Evolutionary conservation across 345 rosid genomes (phyloP), one percentile per base, ranked within the genome.

Genomic region (Camelina hispida): DNA sequence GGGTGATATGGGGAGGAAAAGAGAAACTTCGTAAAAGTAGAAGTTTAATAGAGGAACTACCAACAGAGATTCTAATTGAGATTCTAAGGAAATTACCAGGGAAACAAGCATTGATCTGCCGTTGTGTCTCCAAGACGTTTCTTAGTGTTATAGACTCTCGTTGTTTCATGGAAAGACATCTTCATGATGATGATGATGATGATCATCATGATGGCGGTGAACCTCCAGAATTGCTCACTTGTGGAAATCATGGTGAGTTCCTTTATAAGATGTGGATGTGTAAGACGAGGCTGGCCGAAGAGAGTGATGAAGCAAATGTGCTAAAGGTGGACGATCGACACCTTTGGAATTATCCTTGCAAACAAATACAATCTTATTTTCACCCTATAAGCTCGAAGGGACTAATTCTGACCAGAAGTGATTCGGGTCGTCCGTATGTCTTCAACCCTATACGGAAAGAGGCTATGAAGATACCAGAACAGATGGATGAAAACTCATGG

Each of bases 91-190:
- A 48, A 48, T 48, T 16, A 48, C 53, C 11, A 8, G 12, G 22
- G 12, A 48, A 48, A 48, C 53, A 48, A 48, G 23, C 5, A 48
- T 1, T 48, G 22, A 48, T 17, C 23, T 48, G 53, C 20, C 53
- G 53, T 48, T 48, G 53, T 48, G 53, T 48, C 53, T 48, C 23
- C 23, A 48, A 48, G 12, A 48, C 53, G 23, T 48, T 48, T 15
- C 23, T 4, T 48, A 48, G 23, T 48, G 23, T 48, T 18, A 16
- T 48, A 16, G 23, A 17, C 23, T 16, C 23, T 48, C 53, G 2
- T 48, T 17, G 22, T 11, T 48, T 48, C 53, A 48, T 48, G 22
- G 53, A 48, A 16, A 48, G 20, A 48, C 23, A 48, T 48, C 53
- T 47, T 47, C 18, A n/a, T 16, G 9, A 16, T 3, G 51, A 47